A percentile compares a stretch with the other conserved stretches of the same genome.
Evolutionary conservation across 768 basidiomycete species (phyloP).

Genomic region (Calvatia gigantea): DNA sequence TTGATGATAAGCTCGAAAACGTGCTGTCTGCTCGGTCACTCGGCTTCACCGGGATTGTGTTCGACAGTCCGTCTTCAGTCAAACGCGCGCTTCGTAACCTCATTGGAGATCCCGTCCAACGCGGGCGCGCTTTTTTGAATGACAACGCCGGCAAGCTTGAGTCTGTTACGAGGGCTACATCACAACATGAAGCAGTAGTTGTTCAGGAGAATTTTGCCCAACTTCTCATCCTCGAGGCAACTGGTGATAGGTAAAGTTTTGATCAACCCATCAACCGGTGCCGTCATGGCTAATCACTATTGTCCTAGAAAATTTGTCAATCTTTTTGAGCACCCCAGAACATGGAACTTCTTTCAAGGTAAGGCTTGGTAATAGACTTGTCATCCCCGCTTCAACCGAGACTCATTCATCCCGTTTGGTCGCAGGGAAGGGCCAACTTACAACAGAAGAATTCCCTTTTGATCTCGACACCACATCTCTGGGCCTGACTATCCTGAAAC

Average conservation of each 20-base stretch:
- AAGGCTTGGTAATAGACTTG: slow-evolving; percentile 1
- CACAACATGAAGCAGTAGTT: slow-evolving; percentile 26
- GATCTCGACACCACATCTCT: slow-evolving; percentile 61
- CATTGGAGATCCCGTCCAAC: slow-evolving; percentile 40
- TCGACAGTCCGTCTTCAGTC: slow-evolving; percentile 37
- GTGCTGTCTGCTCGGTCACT: slow-evolving; percentile 54
- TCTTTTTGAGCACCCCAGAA: slow-evolving; percentile 35
- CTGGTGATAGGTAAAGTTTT: slow-evolving; percentile 36
- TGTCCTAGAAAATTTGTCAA: slow-evolving; percentile 41
- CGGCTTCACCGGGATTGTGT: slow-evolving; percentile 53
- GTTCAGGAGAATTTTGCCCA: slow-evolving; percentile 56
- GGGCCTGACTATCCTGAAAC: slow-evolving; percentile 39
- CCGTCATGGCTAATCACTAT: not conserved
- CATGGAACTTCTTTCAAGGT: slow-evolving; percentile 58
- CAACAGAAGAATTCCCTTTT: slow-evolving; percentile 46
- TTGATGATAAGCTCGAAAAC: slow-evolving; percentile 61
- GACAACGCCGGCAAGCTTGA: slow-evolving; percentile 35
- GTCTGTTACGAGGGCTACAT: slow-evolving; percentile 39
- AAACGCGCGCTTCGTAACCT: slow-evolving; percentile 44
- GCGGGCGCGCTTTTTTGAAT: slow-evolving; percentile 39
- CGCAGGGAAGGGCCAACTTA: slow-evolving; percentile 36
- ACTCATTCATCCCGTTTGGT: not conserved
- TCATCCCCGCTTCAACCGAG: slow-evolving; percentile 6
- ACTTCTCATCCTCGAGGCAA: slow-evolving; percentile 53
- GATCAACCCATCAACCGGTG: not conserved